These are phyloP conservation scores for Barnettozyma vustinii DNA, from an alignment of 805 yeast genomes.

Conservation along the genomic window DNA sequence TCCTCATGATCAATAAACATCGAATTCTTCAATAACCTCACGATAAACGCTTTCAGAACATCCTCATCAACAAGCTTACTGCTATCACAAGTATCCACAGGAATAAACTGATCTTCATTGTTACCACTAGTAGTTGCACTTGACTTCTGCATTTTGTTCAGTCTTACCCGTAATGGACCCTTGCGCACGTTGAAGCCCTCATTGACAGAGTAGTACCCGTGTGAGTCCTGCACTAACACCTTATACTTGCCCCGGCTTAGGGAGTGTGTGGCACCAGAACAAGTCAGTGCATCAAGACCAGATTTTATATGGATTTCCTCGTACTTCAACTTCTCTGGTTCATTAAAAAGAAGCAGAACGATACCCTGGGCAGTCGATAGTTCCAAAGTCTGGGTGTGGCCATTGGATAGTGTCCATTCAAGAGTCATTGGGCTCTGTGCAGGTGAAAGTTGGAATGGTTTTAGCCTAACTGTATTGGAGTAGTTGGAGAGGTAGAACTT, in stretches of 20 bases:
- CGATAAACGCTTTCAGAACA: conserved; percentile 19
- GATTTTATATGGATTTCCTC: conserved; percentile 11
- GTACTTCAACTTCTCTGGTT: conserved; percentile 11
- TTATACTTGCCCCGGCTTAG: conserved; percentile 20
- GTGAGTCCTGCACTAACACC: conserved; percentile 12
- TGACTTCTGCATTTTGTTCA: neutral
- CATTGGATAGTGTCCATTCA: conserved; percentile 10
- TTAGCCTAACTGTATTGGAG: neutral
- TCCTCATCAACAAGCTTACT: conserved; percentile 7
- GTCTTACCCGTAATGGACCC: neutral
- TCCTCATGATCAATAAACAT: conserved; percentile 13
- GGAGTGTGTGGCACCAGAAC: conserved; percentile 20
- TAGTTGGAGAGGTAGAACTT: conserved; percentile 12
- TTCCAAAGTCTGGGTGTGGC: conserved; percentile 16
- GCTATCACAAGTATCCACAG: conserved; percentile 2
- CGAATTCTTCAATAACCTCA: conserved; percentile 14
- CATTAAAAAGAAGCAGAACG: conserved; percentile 18
- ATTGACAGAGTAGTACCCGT: conserved; percentile 13
- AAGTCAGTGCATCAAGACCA: conserved; percentile 12
- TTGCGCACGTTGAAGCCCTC: conserved; percentile 6
- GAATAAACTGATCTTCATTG: neutral
- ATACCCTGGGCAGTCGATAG: conserved; percentile 18
- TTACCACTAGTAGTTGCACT: neutral
- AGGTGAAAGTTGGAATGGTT: conserved; percentile 17
- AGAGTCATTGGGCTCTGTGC: conserved; percentile 20